phyloP scores from a whole-genome alignment of 805 yeast species.

The Metschnikowia drakensbergensis region DNA sequence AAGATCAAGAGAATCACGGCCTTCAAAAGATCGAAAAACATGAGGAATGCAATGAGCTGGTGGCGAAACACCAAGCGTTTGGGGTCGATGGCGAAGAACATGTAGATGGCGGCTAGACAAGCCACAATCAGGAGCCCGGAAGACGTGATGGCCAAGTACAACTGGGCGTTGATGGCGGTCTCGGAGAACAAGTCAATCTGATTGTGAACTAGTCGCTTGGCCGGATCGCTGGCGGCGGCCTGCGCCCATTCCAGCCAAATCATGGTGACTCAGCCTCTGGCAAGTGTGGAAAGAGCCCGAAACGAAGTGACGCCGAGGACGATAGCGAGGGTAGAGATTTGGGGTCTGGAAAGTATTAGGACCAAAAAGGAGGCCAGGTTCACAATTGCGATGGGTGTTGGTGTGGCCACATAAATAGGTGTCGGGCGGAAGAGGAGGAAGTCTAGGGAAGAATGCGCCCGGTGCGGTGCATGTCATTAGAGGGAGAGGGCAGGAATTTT shows the following conservation, averaged over 20 bases:
- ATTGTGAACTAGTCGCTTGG: constrained; percentile 15
- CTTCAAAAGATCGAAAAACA: constrained; percentile 72
- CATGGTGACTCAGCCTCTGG: background rate
- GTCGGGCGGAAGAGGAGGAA: background rate
- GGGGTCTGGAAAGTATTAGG: background rate
- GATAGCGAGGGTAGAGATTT: background rate
- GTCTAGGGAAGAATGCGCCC: background rate
- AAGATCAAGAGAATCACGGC: constrained; percentile 65
- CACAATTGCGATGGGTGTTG: background rate
- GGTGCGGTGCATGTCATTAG: background rate
- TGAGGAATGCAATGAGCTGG: constrained; percentile 60
- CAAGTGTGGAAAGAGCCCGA: background rate
- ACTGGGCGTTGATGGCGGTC: constrained; percentile 23
- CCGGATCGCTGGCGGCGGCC: constrained; percentile 4
- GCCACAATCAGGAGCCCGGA: constrained; percentile 36
- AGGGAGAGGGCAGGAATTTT: constrained; percentile 2
- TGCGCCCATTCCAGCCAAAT: constrained; percentile 3
- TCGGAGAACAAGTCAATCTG: constrained; percentile 32
- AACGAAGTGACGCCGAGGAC: background rate
- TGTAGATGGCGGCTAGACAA: constrained; percentile 60
- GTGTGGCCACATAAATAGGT: background rate
- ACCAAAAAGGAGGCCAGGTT: background rate
- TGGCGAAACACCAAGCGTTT: constrained; percentile 62
- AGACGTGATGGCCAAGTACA: constrained; percentile 37
- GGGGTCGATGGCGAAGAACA: constrained; percentile 60